phyloP scores from a whole-genome alignment of 495 filamentous ascomycete species.

The Penicilliopsis zonata region DNA sequence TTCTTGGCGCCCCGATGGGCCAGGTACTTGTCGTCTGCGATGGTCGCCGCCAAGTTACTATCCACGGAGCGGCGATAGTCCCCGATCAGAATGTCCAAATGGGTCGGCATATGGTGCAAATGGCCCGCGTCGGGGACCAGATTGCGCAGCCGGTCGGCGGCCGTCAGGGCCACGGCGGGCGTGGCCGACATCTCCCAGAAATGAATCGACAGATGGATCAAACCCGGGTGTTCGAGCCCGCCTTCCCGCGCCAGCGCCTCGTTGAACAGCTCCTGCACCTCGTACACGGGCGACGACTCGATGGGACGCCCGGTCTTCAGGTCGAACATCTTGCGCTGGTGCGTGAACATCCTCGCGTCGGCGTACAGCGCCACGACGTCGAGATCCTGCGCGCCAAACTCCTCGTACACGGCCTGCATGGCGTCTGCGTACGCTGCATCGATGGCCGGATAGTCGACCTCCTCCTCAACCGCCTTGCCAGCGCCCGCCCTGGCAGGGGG shows the following conservation, averaged over 20 bases:
- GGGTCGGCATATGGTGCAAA: conserved; percentile 62
- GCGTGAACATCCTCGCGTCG: conserved; percentile 58
- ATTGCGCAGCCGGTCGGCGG: conserved; percentile 46
- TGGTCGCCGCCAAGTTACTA: conserved; percentile 51
- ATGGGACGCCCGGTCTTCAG: conserved; percentile 43
- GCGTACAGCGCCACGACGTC: conserved; percentile 51
- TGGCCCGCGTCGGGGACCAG: conserved; percentile 57
- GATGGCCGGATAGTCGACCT: conserved; percentile 35
- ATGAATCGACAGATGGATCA: conserved; percentile 62
- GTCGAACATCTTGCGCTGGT: conserved; percentile 57
- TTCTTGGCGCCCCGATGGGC: conserved; percentile 37
- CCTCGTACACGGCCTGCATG: conserved; percentile 43
- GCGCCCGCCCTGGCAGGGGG: conserved; percentile 30
- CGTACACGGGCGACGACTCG: conserved; percentile 39
- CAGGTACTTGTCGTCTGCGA: conserved; percentile 49
- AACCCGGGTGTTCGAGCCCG: conserved; percentile 42
- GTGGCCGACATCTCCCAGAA: conserved; percentile 60
- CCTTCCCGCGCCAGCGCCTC: conserved; percentile 29
- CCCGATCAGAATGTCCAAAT: conserved; percentile 55
- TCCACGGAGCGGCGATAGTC: conserved; percentile 52
- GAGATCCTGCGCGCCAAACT: conserved; percentile 42
- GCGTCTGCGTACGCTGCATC: conserved; percentile 47
- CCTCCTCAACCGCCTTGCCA: conserved; percentile 5
- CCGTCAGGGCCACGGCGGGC: conserved; percentile 44
- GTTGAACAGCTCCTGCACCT: conserved; percentile 44